These are phyloP conservation scores for Aureobasidium sp. DNA, from an alignment of 2,329 filamentous ascomycete genomes.

Conservation along the genomic window DNA sequence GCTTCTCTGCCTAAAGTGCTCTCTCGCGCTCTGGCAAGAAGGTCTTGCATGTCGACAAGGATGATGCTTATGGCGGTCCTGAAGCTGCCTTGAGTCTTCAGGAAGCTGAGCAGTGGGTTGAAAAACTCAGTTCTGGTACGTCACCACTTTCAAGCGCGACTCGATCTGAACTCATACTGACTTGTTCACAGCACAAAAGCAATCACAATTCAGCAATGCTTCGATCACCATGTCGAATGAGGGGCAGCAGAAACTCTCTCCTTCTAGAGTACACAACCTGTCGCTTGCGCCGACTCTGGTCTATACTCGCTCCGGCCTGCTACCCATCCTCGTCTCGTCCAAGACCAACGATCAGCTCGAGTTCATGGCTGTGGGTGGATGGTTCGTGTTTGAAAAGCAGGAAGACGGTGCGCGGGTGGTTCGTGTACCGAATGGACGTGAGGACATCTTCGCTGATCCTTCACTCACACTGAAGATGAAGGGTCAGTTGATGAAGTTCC, in stretches of 20 bases:
- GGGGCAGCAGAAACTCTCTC: constrained; percentile 39
- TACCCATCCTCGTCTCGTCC: constrained; percentile 78
- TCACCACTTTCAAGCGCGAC: not conserved
- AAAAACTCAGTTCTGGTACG: constrained; percentile 27
- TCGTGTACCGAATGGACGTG: constrained; percentile 77
- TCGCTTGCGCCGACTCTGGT: constrained; percentile 80
- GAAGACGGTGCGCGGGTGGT: constrained; percentile 37
- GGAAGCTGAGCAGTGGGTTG: constrained; percentile 70
- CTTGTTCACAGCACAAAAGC: constrained; percentile 12
- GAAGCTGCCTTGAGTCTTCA: constrained; percentile 80
- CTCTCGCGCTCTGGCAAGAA: constrained; percentile 88
- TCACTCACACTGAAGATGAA: constrained; percentile 73
- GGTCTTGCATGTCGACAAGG: constrained; percentile 79
- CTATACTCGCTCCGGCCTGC: constrained; percentile 70
- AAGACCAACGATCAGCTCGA: constrained; percentile 83
- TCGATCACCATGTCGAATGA: constrained; percentile 27
- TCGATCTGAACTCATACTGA: not conserved
- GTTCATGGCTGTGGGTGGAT: constrained; percentile 86
- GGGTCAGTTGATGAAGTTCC: constrained; percentile 82
- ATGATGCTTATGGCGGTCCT: constrained; percentile 77
- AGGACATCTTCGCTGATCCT: constrained; percentile 80
- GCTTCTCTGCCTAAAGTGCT: constrained; percentile 56
- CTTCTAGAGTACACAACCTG: constrained; percentile 69
- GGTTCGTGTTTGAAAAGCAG: constrained; percentile 60
- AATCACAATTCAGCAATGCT: constrained; percentile 24